Evolutionary conservation across 768 basidiomycete species (phyloP), one percentile per base, ranked within the genome.

Genomic region (Polyporus arcularius): DNA sequence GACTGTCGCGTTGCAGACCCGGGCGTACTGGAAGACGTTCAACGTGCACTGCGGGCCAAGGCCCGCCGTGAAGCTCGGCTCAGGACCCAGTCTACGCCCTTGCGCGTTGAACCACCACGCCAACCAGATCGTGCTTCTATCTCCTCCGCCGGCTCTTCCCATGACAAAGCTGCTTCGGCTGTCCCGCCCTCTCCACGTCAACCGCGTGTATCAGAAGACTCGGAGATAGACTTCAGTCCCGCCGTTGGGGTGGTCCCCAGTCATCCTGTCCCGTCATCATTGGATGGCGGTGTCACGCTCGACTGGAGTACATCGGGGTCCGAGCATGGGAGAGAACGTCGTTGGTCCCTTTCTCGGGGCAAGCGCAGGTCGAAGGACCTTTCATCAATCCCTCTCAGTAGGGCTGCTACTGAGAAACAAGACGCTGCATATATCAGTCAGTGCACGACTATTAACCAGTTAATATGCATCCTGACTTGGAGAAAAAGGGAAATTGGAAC

Each of bases 1-100:
- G 32, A 39, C 49, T 15, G 7, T 40, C n/a, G 11, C 11, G 0
- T 14, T 28, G 28, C 68, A 93, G 90, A 93, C 75, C 88, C 90
- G n/a, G 81, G 80, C 65, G 87, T 93, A 62, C 71, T 92, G 55
- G 89, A 88, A 70, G 91, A 92, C 63, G 89, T 93, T 6, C 88
- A 92, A 65, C 84, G 85, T 55, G 90, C 89, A 5, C 69, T 93
- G 32, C 85, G 83, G 58, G 74, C 90, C 53, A 91, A 92, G 72
- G 87, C 89, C 30, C 81, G 87, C 50, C 83, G 89, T 30, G 90
- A 91, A 66, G 88, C 88, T 53, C 85, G 89, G 43, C 69, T 83
- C 32, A 74, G 74, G 61, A 67, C 75, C 7, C 62, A 65, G 41
- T 65, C 68, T 4, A 61, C 62, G 38, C 58, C 61, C 47, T 48